phyloP scores from a whole-genome alignment of 768 basidiomycete species.

The Boletales sp. region DNA sequence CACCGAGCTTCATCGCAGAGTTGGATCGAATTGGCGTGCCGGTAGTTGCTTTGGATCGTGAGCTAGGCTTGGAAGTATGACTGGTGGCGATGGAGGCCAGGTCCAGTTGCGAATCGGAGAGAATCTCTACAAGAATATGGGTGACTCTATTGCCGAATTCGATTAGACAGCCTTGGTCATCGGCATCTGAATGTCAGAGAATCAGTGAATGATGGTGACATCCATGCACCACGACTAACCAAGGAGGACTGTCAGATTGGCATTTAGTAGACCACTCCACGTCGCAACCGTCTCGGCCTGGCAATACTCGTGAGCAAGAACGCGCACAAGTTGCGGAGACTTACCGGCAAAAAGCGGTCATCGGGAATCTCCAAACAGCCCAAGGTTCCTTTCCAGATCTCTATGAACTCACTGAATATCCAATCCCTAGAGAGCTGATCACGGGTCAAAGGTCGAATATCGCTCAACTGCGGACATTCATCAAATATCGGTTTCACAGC shows the following conservation, averaged over 20 bases:
- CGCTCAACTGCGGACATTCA: slow-evolving; percentile 48
- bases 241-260: slow-evolving; percentile 44
- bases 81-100: slow-evolving; percentile 29
- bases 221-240: slow-evolving; percentile 44
- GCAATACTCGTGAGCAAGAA: slow-evolving; percentile 1
- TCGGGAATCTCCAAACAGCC: slow-evolving; percentile 44
- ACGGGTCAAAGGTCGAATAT: slow-evolving; percentile 53
- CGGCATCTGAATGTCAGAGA: slow-evolving; percentile 34
- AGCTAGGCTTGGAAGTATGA: slow-evolving; percentile 1
- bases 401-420: slow-evolving; percentile 50
- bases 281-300: slow-evolving; percentile 48
- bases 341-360: slow-evolving; percentile 47
- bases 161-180: slow-evolving; percentile 36
- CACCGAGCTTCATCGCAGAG: slow-evolving; percentile 51
- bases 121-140: slow-evolving; percentile 45
- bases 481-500: slow-evolving; percentile 52
- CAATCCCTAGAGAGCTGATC: slow-evolving; percentile 54
- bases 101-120: slow-evolving; percentile 45
- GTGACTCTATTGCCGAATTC: slow-evolving; percentile 41
- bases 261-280: slow-evolving; percentile 56
- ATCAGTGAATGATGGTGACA: slow-evolving; percentile 4
- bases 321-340: slow-evolving; percentile 18
- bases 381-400: slow-evolving; percentile 50
- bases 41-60: slow-evolving; percentile 6
- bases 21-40: slow-evolving; percentile 28